Evolutionary conservation across 352 stramenopile genomes (phyloP).

Genomic region (Phytopythium boreale): DNA sequence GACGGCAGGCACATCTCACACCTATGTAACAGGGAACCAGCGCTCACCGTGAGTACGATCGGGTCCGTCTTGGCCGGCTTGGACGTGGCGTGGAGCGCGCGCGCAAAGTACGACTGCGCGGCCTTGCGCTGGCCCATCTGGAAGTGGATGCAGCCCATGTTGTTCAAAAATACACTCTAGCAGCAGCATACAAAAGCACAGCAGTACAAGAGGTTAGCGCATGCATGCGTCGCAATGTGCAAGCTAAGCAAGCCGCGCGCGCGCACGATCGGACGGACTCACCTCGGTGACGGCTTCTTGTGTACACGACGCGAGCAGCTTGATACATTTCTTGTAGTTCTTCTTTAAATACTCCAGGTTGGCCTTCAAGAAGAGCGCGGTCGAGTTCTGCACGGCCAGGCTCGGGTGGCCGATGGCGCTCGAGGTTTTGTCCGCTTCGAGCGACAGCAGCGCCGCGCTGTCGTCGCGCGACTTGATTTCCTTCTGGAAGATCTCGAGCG

Average conservation of each 20-base stretch:
- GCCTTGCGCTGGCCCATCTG: constrained; percentile 89
- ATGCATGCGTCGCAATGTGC: background rate
- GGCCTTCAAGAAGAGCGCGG: constrained; percentile 89
- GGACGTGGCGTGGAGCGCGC: constrained; percentile 65
- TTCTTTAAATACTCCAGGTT: constrained; percentile 93
- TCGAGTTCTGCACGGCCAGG: constrained; percentile 84
- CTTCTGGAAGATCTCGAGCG: constrained; percentile 92
- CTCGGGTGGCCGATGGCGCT: constrained; percentile 74
- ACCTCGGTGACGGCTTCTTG: constrained; percentile 80
- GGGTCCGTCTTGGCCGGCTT: constrained; percentile 54
- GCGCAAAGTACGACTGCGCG: constrained; percentile 90
- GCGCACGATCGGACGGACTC: no score
- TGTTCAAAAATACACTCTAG: constrained; percentile 85
- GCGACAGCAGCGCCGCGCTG: constrained; percentile 15
- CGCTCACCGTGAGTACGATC: constrained; percentile 41
- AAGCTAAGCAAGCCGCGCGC: no score
- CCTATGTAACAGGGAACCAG: background rate
- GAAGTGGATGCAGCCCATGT: constrained; percentile 92
- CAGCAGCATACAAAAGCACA: constrained; percentile 9
- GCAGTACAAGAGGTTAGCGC: background rate
- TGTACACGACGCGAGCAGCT: constrained; percentile 89
- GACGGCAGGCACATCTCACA: background rate
- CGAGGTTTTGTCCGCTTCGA: constrained; percentile 69
- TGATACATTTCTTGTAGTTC: constrained; percentile 94
- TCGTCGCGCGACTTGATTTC: constrained; percentile 72